Conservation (phyloP, 2,329 filamentous ascomycete species). For the Tympanopsis confertula region DNA sequence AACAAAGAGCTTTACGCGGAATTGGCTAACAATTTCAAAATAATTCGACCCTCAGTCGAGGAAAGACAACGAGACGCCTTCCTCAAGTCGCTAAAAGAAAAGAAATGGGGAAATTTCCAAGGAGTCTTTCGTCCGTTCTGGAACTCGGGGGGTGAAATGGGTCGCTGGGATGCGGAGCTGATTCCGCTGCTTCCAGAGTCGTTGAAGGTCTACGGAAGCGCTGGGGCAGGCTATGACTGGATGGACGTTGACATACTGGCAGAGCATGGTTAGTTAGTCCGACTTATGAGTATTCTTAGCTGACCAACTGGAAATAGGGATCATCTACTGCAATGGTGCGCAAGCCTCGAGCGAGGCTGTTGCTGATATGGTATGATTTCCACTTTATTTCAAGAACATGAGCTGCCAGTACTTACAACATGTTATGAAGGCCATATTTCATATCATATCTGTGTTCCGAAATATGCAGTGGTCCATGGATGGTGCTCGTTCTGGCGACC, state of each 20-base stretch:
- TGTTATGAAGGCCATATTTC: slow-evolving; percentile 39
- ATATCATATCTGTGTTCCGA: slow-evolving; percentile 38
- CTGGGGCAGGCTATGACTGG: slow-evolving; percentile 50
- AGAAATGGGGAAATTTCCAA: slow-evolving; percentile 16
- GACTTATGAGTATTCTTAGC: background rate
- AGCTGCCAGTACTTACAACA: too few relatives aligned
- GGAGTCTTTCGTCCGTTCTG: slow-evolving; percentile 40
- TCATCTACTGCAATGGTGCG: slow-evolving; percentile 44
- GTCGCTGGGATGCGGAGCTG: slow-evolving; percentile 40
- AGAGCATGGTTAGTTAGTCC: slow-evolving; percentile 19
- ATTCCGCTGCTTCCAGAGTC: slow-evolving; percentile 33
- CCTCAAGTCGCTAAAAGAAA: slow-evolving; percentile 14
- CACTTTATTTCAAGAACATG: too few relatives aligned
- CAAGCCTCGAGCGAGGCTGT: slow-evolving; percentile 42
- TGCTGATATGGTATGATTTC: too few relatives aligned
- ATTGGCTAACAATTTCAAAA: slow-evolving; percentile 7
- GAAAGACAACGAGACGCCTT: slow-evolving; percentile 16
- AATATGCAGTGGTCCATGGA: slow-evolving; percentile 34
- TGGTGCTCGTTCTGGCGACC: slow-evolving; percentile 26
- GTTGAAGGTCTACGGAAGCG: slow-evolving; percentile 39
- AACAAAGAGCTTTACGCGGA: background rate
- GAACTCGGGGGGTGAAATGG: slow-evolving; percentile 49
- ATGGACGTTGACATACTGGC: slow-evolving; percentile 37
- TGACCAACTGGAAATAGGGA: slow-evolving; percentile 9
- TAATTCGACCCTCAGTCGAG: slow-evolving; percentile 13